These are phyloP conservation scores for Amanita exitialis DNA, from an alignment of 768 basidiomycete genomes.

Conservation along the genomic window DNA sequence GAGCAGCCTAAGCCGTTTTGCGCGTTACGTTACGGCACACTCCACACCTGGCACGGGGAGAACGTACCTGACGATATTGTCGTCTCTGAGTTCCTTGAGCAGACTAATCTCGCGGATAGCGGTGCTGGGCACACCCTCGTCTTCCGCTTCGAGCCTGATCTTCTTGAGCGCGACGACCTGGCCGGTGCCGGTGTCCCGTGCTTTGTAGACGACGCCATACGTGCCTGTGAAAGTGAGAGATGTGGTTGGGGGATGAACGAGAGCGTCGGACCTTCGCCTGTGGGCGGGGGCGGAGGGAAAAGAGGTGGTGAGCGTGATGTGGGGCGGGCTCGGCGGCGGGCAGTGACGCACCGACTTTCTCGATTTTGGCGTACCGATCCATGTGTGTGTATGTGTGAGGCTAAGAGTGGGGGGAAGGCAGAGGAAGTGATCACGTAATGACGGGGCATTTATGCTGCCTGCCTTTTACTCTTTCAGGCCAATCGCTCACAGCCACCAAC, in stretches of 20 bases:
- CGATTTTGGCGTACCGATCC: slow-evolving; percentile 84
- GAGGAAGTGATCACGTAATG: slow-evolving; percentile 18
- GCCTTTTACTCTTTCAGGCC: not conserved
- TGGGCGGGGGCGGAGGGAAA: slow-evolving; percentile 3
- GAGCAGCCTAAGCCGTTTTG: slow-evolving; percentile 51
- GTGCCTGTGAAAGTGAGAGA: slow-evolving; percentile 51
- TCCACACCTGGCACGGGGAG: not conserved
- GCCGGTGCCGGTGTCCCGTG: slow-evolving; percentile 69
- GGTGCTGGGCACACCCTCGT: slow-evolving; percentile 97
- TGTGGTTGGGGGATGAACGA: not conserved
- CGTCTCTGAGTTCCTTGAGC: slow-evolving; percentile 92
- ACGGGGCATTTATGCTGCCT: not conserved
- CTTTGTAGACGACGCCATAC: slow-evolving; percentile 98
- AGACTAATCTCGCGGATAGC: slow-evolving; percentile 98
- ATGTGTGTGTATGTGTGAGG: slow-evolving; percentile 18
- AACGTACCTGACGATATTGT: slow-evolving; percentile 85
- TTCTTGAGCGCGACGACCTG: slow-evolving; percentile 96
- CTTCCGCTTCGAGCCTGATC: slow-evolving; percentile 95
- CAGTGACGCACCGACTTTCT: slow-evolving; percentile 88
- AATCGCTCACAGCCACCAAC: not conserved
- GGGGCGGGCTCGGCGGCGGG: slow-evolving; percentile 9
- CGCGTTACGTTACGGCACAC: slow-evolving; percentile 3
- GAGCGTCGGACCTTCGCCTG: slow-evolving; percentile 32
- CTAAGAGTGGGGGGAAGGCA: slow-evolving; percentile 8
- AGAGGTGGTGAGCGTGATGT: slow-evolving; percentile 4